Evolutionary conservation across 2,329 filamentous ascomycete species (phyloP).

Genomic region (Fusarium virguliforme): DNA sequence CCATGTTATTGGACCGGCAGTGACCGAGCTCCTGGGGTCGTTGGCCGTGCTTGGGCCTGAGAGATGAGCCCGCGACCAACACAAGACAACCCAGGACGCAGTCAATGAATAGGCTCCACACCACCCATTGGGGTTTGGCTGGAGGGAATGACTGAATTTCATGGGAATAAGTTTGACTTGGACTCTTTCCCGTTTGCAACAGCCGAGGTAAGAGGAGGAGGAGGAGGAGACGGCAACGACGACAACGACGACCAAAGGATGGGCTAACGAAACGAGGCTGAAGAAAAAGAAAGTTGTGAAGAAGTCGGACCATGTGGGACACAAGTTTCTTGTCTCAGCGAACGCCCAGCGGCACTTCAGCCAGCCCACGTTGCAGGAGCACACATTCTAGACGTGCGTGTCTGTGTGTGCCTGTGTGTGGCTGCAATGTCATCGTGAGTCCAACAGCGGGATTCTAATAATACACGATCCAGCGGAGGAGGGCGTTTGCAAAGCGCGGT

Average conservation of each 20-base stretch:
- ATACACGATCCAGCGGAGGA: slow-evolving; percentile 15
- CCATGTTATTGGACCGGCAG: slow-evolving; percentile 18
- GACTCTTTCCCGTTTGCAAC: neutral
- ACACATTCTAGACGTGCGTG: neutral
- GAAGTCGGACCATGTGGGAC: slow-evolving; percentile 22
- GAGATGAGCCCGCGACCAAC: slow-evolving; percentile 38
- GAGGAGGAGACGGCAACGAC: too few species aligned
- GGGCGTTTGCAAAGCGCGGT: slow-evolving; percentile 2
- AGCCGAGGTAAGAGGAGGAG: neutral
- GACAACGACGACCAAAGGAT: neutral
- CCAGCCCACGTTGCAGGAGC: slow-evolving; percentile 16
- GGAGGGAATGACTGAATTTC: neutral
- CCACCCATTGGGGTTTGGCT: slow-evolving; percentile 2
- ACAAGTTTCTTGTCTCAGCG: slow-evolving; percentile 14
- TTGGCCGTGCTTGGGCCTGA: slow-evolving; percentile 36
- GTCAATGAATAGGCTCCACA: slow-evolving; percentile 21
- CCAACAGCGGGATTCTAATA: slow-evolving; percentile 27
- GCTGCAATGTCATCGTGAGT: slow-evolving; percentile 18
- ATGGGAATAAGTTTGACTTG: neutral
- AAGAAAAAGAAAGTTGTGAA: slow-evolving; percentile 25
- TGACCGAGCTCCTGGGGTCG: slow-evolving; percentile 18
- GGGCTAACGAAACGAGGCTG: slow-evolving; percentile 10
- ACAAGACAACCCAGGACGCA: slow-evolving; percentile 17
- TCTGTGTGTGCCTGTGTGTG: neutral
- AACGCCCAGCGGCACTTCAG: slow-evolving; percentile 3